Base-by-base conservation (phyloP, 257 asterid genomes). In the Fraxinus cuspidata region DNA sequence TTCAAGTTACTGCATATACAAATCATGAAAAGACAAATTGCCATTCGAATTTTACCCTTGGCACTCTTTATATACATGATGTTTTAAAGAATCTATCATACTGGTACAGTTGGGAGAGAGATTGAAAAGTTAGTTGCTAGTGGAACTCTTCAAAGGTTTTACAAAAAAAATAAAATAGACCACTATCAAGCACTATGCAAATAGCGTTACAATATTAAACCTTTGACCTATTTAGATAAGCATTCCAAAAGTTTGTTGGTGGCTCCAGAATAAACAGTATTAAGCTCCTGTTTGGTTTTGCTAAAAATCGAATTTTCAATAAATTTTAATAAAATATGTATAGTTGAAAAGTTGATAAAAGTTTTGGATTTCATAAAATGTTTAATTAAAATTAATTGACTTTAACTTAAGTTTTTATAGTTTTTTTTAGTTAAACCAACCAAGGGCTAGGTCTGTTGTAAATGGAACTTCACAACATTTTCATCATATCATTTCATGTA, bases 201-300 rank as follows among this genome's bases (percentile, higher is more conserved):
- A 63, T 25, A 23, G 34, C 25, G 69, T 23, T 63, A 63, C 69
- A 63, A 25, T 25, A 63, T 63, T 25, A 21, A 23, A 63, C 18
- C n/a, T 10, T 27, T 63, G 69, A 27, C 69, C 69, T 63, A 63
- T 23, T 63, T 63, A 12, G 69, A 8, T 9, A 0, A 15, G 11
- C 34, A 60, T 35, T 69, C 49, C 11, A 5, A 71, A 13, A 37
- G 28, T 42, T n/a, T 21, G 75, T 25, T 71, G 75, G 51, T 21
- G 16, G n/a, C 75, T 25, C 75, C 75, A 44, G 37, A 72, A 72
- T 8, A 40, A 63, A 63, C 34, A 63, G 69, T 23, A 38, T 38
- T 38, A 38, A 38, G 2, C 44, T 8, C 13, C 12, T 38, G 2
- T 38, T 38, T 38, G 0, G 0, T 38, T 38, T 38, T 8, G 44